Base-by-base conservation (phyloP, 495 filamentous ascomycete species). In the Cercophora scortea region DNA sequence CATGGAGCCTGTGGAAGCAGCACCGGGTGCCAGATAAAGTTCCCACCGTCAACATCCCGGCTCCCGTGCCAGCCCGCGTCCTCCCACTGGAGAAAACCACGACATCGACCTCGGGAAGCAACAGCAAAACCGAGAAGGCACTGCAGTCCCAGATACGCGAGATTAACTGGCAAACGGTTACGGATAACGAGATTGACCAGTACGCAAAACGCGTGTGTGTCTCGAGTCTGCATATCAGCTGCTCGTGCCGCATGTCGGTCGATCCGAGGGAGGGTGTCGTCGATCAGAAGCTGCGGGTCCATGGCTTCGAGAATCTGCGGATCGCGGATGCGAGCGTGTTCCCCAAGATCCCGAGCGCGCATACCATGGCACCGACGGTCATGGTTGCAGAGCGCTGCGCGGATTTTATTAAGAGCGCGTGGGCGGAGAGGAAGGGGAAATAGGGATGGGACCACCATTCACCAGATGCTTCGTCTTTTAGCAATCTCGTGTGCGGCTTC, bases 281-380 rank as follows among this genome's bases (percentile, higher is more conserved):
- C 0, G 75, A 81, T 67, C 54, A 65, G 51, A 62, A 68, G 45
- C 61, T 82, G 11, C 70, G 75, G 56, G 74, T 79, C 13, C 66
- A 78, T 48, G 79, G 76, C 1, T 59, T 73, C 6, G 53, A 63
- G 53, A 60, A 62, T 32, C 45, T 61, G 47, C 59, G 69, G 25
- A 71, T 82, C 25, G 77, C 73, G 0, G 78, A 81, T 64, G 67
- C 73, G 1, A 73, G 72, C 46, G 61, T 81, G 16, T 73, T 81
- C 32, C 76, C 79, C n/a, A 59, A 67, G 15, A 68, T 73, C 18
- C 60, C 72, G 0, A 64, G 66, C 46, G 69, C 63, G 10, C 73
- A 82, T 64, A 70, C 72, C 32, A 62, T 72, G 52, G 66, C 62
- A 12, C 67, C 70, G 18, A 72, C 76, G 8, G 74, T 77, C 48